Evolutionary conservation across 1,284 basidiomycete species (phyloP).

Genomic region (Puccinia horiana): DNA sequence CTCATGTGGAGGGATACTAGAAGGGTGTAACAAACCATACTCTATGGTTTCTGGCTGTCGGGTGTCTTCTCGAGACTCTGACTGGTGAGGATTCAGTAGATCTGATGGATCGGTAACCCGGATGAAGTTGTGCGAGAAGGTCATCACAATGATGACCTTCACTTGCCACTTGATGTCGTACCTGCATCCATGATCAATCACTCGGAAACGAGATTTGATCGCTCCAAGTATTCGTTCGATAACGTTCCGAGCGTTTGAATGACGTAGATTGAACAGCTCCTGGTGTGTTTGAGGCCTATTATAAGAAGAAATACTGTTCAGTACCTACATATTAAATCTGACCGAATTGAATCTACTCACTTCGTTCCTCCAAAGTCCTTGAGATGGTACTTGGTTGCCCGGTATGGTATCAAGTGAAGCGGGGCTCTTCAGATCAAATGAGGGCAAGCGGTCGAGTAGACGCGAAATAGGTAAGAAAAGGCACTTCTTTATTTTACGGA

Average conservation of each 20-base stretch:
- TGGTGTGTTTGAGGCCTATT: constrained; percentile 48
- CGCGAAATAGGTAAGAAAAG: too few species aligned
- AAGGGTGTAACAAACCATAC: neutral
- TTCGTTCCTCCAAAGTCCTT: constrained; percentile 7
- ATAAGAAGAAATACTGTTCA: too few species aligned
- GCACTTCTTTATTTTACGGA: too few species aligned
- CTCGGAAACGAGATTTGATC: constrained; percentile 25
- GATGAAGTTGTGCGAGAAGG: constrained; percentile 6
- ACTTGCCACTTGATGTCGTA: constrained; percentile 1
- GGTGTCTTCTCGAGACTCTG: neutral
- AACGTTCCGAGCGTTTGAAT: constrained; percentile 49
- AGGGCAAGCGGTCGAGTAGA: too few species aligned
- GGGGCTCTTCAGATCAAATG: too few species aligned
- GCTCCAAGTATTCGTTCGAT: constrained; percentile 50
- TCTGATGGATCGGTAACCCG: neutral
- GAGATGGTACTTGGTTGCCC: neutral
- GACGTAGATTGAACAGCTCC: constrained; percentile 51
- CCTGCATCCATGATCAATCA: neutral
- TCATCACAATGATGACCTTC: constrained; percentile 17
- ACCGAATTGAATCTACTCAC: neutral
- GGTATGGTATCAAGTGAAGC: neutral
- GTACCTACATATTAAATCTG: too few species aligned
- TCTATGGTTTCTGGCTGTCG: constrained; percentile 28
- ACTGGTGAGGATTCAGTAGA: neutral
- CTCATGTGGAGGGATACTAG: neutral